Base-by-base conservation (phyloP, 495 filamentous ascomycete genomes). In the Choiromyces venosus region DNA sequence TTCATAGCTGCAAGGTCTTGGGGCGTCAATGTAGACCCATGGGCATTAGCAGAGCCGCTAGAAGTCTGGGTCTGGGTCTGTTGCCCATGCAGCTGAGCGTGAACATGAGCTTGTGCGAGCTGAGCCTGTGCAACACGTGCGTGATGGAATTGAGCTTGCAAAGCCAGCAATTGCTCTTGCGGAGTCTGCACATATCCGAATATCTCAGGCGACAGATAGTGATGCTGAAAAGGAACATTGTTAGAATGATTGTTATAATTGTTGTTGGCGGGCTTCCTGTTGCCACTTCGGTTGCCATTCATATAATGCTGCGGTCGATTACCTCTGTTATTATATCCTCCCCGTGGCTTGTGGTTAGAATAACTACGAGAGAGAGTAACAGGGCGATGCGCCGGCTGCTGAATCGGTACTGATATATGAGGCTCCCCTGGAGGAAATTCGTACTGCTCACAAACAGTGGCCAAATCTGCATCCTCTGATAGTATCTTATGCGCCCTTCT, bases 371-470 rank as follows among this genome's bases (percentile, higher is more conserved):
- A 86, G 29, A 85, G 83, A 12, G 88, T 85, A 68, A 92, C 82
- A 19, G 89, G 84, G 4, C 89, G 88, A 66, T 87, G 86, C 39
- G 88, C 87, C 75, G 88, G 86, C 4, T 88, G 85, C 29, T 85
- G 83, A 0, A 93, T 92, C 82, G 90, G 90, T 78, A 95, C 89
- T 82, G 88, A 93, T 29, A 89, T 85, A 67, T 88, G 89, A 77
- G 92, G 90, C 80, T 97, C 93, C 77, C 96, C 91, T 56, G 89
- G 89, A 2, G 95, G 95, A 77, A 89, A 97, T 52, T 90, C 87
- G 78, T 90, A 98, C 78, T 93, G 87, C 79, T 92, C 90, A 80
- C 93, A 97, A 81, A 91, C 93, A 71, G 90, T 88, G 6, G 87
- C 88, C 42, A 98, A 85, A 77, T 93, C 90, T 14, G 86, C 91